Conservation (phyloP, 306 rosid genomes). For the Albizia julibrissin region DNA sequence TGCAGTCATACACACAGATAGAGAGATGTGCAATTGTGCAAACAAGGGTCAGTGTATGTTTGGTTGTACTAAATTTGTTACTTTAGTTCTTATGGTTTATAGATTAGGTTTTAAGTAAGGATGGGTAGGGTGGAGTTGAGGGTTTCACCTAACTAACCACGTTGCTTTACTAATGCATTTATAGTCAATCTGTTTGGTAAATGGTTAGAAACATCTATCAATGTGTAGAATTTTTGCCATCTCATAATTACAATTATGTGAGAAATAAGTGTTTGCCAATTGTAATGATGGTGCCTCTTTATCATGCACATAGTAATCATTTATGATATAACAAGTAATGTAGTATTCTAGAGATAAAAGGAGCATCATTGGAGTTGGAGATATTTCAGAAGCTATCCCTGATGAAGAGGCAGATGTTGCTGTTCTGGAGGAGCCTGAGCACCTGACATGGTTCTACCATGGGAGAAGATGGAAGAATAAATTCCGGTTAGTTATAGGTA, state of each 20-base stretch:
- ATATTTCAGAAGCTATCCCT: conserved; percentile 85
- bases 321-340: conserved; percentile 32
- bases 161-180: conserved; percentile 1
- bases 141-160: background rate
- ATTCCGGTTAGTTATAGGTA: conserved; percentile 76
- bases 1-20: background rate
- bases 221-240: conserved; percentile 14
- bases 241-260: background rate
- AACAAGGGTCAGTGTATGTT: conserved; percentile 11
- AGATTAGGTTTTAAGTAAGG: background rate
- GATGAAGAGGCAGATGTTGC: conserved; percentile 89
- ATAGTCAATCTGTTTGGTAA: background rate
- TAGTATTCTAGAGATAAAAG: conserved; percentile 83
- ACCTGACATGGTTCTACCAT: conserved; percentile 94
- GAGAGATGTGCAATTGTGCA: background rate
- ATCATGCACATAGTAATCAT: conserved; percentile 23
- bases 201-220: conserved; percentile 13
- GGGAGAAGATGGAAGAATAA: conserved; percentile 95
- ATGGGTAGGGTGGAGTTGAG: conserved; percentile 9
- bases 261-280: too few species aligned
- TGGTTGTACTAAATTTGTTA: conserved; percentile 11
- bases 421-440: conserved; percentile 97
- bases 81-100: conserved; percentile 9
- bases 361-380: conserved; percentile 92
- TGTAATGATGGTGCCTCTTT: background rate